Base-by-base conservation (phyloP, 805 yeast species). In the Lipomyces starkeyi region DNA sequence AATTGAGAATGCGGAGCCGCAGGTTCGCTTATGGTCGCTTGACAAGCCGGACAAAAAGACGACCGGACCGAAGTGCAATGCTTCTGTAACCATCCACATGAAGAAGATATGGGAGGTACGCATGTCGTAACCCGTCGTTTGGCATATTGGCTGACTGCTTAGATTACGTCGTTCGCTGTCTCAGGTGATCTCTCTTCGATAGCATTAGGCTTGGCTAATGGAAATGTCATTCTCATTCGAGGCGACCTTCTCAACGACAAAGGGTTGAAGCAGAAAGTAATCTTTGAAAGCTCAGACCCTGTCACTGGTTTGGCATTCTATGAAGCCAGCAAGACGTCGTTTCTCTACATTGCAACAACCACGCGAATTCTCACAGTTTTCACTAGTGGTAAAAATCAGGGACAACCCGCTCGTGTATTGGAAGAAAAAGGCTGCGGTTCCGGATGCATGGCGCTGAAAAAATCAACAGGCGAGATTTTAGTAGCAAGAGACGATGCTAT, bases 201-300 rank as follows among this genome's bases (percentile, higher is more conserved):
- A 5, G 93, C 90, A 0, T 79, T 91, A 58, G 97, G 97, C 0
- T 91, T 87, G 73, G 89, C 93, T 14, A 89, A 93, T 77, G 99
- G 99, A 1, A 83, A 87, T 25, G 92, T 93, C 1, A 81, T 93
- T 1, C 80, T 93, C 6, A 86, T 93, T 0, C 80, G 98, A 70
- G 99, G 99, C 8, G 98, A 95, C 77, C 78, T 95, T 40, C 72
- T 91, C 6, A 86, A 93, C 73, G 99, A 95, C 75, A 81, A 97
- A 67, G 98, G 98, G 0, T 87, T 97, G 9, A 86, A 95, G 71
- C 98, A 94, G 74, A 81, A 98, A 35, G 77, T 89, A 0, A 87
- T 93, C 0, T 91, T 88, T 75, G 91, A 89, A 67, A 85, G 88
- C 62, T 80, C 83, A 2, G 95, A 91, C 60, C 97, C 98, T 0